Conservation (phyloP, 2,329 filamentous ascomycete genomes). For the Neopestalotiopsis sp. region DNA sequence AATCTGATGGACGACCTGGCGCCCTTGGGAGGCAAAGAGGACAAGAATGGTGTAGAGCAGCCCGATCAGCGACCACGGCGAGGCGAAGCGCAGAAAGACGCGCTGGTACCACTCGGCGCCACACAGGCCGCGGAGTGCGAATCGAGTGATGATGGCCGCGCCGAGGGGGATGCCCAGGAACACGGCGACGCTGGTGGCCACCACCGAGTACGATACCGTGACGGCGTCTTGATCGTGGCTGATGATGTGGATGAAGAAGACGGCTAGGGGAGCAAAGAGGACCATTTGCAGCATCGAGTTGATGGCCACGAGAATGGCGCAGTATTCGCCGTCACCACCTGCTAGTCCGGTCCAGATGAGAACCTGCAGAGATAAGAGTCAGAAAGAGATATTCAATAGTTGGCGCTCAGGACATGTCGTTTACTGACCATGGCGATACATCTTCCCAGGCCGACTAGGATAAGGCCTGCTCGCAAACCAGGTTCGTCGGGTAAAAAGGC, state of each 20-base stretch:
- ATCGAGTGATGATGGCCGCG: conserved; percentile 78
- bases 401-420: not conserved
- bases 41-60: conserved; percentile 87
- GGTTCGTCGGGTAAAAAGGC: conserved; percentile 66
- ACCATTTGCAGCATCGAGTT: conserved; percentile 79
- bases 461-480: conserved; percentile 69
- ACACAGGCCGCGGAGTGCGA: conserved; percentile 60
- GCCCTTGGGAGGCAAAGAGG: conserved; percentile 82
- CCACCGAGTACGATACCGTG: conserved; percentile 64
- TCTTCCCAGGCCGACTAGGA: conserved; percentile 82
- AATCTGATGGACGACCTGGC: conserved; percentile 80
- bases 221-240: conserved; percentile 46
- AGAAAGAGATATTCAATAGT: not conserved
- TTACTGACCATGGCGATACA: conserved; percentile 83
- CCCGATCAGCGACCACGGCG: conserved; percentile 80
- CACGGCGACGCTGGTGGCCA: conserved; percentile 81
- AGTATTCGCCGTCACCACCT: conserved; percentile 81
- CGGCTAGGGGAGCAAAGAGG: conserved; percentile 71
- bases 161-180: conserved; percentile 86
- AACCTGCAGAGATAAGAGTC: conserved; percentile 37
- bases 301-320: conserved; percentile 77
- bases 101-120: conserved; percentile 68
- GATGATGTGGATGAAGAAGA: conserved; percentile 75
- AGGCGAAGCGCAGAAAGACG: conserved; percentile 71
- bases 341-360: conserved; percentile 80